Base-by-base conservation (phyloP, 1,139 yeast species). In the Sugiyamaella japonica region DNA sequence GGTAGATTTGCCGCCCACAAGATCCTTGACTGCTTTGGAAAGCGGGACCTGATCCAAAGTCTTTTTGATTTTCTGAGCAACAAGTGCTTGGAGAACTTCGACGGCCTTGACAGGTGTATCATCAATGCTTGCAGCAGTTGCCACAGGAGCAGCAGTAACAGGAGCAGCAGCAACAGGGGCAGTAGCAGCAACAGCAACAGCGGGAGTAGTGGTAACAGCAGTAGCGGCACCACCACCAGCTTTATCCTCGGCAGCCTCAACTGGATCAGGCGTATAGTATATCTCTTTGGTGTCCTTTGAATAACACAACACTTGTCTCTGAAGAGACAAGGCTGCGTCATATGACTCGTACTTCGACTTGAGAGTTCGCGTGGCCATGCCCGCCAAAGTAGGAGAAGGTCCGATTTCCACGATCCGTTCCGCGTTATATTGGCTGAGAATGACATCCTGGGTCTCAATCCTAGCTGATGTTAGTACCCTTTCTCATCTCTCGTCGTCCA, bases 371-470 rank as follows among this genome's bases (percentile, higher is more conserved):
- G 89, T 83, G 59, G 99, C 98, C 99, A 93, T 93, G 63, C 98
- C 98, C 39, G 97, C 93, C 70, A 93, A 81, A 40, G 99, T 93
- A 58, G 99, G 99, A 50, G 98, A 90, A 60, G 99, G 99, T 55
- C 99, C 99, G 62, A 93, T 89, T 76, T 93, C 99, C 63, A 93
- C 97, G 60, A 93, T 91, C 69, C 99, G 82, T 77, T 93, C 99
- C 60, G 98, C 88, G 74, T 91, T 90, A 81, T 84, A 88, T 65
- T 90, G 95, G 72, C 89, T 87, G 71, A 93, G 83, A 72, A 93
- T 88, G 57, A 91, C 98, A 79, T 93, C 99, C 76, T 93, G 99
- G 59, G 99, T 93, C 74, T 93, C 99, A 73, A 93, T 95, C 77
- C 74, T 71, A 44, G n/a, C 3, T 31, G 2, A 4, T 23, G 48